Base-by-base conservation (phyloP, 345 rosid species). In the Carallia pectinifolia region DNA sequence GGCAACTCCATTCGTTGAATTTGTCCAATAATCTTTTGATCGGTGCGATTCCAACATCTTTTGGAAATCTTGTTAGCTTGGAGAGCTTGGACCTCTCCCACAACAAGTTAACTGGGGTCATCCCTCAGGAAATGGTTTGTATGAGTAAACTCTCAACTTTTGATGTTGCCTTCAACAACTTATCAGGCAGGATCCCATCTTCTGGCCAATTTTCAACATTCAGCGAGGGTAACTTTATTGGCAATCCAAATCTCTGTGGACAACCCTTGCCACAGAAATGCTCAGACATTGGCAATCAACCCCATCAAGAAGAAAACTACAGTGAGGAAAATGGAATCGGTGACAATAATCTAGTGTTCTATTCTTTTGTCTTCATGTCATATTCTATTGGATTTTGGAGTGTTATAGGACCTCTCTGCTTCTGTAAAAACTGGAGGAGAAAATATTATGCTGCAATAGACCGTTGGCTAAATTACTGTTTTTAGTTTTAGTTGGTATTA, bases 51-150 rank as follows among this genome's bases (percentile, higher is more conserved):
- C 79, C 79, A 5, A 30, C 37, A 39, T 52, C 74, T 17, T 59
- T 74, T 19, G 36, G 58, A 52, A 56, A 66, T 18, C 74, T 69
- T 54, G 54, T 4, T 5, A 66, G 56, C 13, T 47, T 61, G 71
- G 77, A 75, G 61, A 69, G 74, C 71, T 61, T 75, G 34, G 79
- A 75, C 53, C 79, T 75, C 10, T 75, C 79, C 15, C 61, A 61
- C 58, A 78, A 78, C 72, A 37, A 6, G 23, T 40, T 78, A 4
- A 73, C 69, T 0, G 78, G 81, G 12, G 19, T 15, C 0, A 74
- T 78, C 13, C 78, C 78, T 40, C 33, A 31, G 4, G 69, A 56
- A 48, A 30, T 78, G 33, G 54, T 2, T 9, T 30, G 33, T 19
- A 39, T 78, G 0, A 37, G 5, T 7, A 1, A 50, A 3, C 54